Evolutionary conservation across 2,329 filamentous ascomycete species (phyloP), one percentile per base, ranked within the genome.

Genomic region (Aspergillus uvarum): DNA sequence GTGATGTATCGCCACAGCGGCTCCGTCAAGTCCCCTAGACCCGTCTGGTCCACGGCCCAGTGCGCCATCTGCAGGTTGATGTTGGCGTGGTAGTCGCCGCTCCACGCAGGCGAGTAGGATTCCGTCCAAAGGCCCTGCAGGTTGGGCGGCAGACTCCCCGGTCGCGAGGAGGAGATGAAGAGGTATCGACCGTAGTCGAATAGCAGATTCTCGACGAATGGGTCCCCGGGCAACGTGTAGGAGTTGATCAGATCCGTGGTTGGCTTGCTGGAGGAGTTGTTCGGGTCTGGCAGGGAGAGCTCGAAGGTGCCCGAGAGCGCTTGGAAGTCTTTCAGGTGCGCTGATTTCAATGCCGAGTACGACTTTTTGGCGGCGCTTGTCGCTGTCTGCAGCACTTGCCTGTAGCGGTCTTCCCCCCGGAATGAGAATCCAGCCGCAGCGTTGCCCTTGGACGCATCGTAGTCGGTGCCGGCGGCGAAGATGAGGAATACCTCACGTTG

Each of bases 61-160:
- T 86, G 80, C 60, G 86, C 87, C 85, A 86, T 87, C 63, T 87
- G 82, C 0, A 86, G 59, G 59, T 87, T 87, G 65, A 87, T 86
- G 61, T 87, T 83, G 44, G 80, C 76, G 55, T 85, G 83, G 58
- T 85, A 87, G 64, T 87, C 83, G 2, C 76, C 80, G 12, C 79
- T 77, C 85, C 85, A 85, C 0, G 80, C 77, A 4, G 78, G 74
- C 0, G 65, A 64, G 2, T 82, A 67, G 0, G 75, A 69, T 49
- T 82, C 78, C 4, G 79, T 80, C 85, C 85, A 87, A 19, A 78
- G 76, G 0, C 85, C 84, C 66, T 85, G 83, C 0, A 87, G 75
- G 58, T 86, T 87, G 0, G 84, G 76, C 0, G 85, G 85, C 0
- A 87, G 74, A 0, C 78, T 79, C 24, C 80, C 80, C 3, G 63